Base-by-base conservation (phyloP, 164 flowering plant species). In the Tinospora cordifolia region DNA sequence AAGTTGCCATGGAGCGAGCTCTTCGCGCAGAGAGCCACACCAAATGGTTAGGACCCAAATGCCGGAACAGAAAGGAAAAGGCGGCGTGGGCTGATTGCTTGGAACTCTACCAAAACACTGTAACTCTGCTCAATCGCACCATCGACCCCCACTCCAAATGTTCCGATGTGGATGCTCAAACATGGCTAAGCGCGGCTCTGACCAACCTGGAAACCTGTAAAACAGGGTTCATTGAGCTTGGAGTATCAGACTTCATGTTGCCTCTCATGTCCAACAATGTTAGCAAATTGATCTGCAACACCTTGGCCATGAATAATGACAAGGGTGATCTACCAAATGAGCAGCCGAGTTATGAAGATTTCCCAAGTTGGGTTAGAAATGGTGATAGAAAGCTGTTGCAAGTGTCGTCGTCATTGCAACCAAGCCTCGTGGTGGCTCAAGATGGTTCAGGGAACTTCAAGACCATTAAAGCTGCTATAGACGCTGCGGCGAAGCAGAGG, bases 171-270 rank as follows among this genome's bases (percentile, higher is more conserved):
- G 92, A 91, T 19, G 66, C 75, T 0, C 97, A 89, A 59, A 90
- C 97, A 8, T 88, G 93, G 93, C 84, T 90, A 14, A 92, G 96
- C 74, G 65, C 97, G 0, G 92, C 96, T 8, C 80, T 90, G 9
- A 92, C 96, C 30, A 87, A 86, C 72, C 81, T 86, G 14, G 91
- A 88, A 47, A 90, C 93, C 0, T 92, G 96, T 74, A 72, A 41
- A 5, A n/a, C 75, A 2, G 96, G 96, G 67, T 87, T 90, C 22
- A 2, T 15, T 0, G 93, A 92, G 69, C 82, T 90, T 0, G 88
- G 87, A 0, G 83, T 84, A 13, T 12, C 79, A 0, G 81, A 84
- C 34, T 24, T 59, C 36, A 9, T 83, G 10, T 62, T 78, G n/a
- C 88, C 88, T 0, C 65, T 83, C 41, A 77, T 83, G 82, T 64